Evolutionary conservation across 2,329 filamentous ascomycete genomes (phyloP).

Genomic region (Annulohypoxylon truncatum): DNA sequence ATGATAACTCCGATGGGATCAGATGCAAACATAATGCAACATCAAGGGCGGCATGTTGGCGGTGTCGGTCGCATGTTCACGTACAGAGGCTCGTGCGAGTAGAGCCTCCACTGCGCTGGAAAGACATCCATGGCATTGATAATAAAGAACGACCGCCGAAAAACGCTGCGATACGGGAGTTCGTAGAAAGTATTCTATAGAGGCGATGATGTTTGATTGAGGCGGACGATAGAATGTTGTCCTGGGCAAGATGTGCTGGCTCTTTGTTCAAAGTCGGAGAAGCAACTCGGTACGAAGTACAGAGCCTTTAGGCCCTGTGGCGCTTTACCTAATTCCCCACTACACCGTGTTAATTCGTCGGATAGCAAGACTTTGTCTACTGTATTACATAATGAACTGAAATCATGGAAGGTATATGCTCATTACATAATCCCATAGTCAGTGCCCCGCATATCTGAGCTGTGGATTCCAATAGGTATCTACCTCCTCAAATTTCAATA

Average conservation of each 20-base stretch:
- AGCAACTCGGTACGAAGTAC: conserved; percentile 6
- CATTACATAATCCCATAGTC: too few relatives aligned
- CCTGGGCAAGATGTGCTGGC: conserved; percentile 11
- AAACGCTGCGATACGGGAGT: background rate
- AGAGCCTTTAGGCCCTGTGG: too few relatives aligned
- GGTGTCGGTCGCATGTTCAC: conserved; percentile 26
- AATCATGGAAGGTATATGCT: too few relatives aligned
- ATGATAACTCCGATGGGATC: conserved; percentile 10
- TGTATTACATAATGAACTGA: conserved; percentile 15
- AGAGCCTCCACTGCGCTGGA: background rate
- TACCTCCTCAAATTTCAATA: too few relatives aligned
- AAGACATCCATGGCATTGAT: background rate
- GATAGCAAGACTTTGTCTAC: background rate
- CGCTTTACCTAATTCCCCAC: background rate
- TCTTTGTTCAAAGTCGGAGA: conserved; percentile 19
- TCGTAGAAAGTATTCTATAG: background rate
- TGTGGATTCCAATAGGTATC: too few relatives aligned
- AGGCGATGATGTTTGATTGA: conserved; percentile 12
- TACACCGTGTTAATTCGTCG: background rate
- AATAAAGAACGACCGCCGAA: background rate
- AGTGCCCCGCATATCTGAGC: background rate
- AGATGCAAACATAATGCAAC: conserved; percentile 14
- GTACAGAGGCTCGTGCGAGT: background rate
- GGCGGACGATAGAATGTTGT: conserved; percentile 12
- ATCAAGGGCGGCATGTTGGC: conserved; percentile 6